Evolutionary conservation across 2,329 filamentous ascomycete genomes (phyloP), one percentile per base, ranked within the genome.

Genomic region (Dothidotthia symphoricarpi): DNA sequence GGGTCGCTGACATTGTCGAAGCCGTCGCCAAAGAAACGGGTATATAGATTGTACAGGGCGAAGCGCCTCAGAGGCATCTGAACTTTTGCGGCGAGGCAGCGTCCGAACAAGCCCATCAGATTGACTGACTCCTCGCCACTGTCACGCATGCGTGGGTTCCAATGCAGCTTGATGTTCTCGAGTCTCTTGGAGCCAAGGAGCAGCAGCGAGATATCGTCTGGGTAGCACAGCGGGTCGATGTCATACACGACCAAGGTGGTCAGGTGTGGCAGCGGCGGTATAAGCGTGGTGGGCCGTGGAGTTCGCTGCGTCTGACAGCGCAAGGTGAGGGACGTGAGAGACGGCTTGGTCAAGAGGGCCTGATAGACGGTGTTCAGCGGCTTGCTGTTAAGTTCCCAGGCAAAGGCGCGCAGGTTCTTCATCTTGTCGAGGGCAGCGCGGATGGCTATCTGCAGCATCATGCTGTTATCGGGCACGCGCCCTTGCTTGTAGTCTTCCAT

Each of bases 141-240:
- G 24, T 75, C 71, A 16, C 79, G 70, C 77, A 83, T 83, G 1
- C 80, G 75, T 3, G 79, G 77, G 17, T 72, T 79, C 72, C 78
- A 83, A 51, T 83, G 78, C 42, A 83, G 45, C 36, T 69, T 75
- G 6, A 83, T 60, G 22, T 77, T 75, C 27, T 72, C 66, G 3
- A 83, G 63, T 35, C 76, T 76, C 44, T 69, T 73, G 4, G 76
- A 75, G n/a, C 73, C 67, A 11, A 71, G 59, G 6, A 83, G 61
- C 11, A 83, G 61, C 15, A 75, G 66, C 11, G 77, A 78, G 7
- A 83, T 73, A 49, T 82, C 80, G 59, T 83, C 80, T 0, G 78
- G 78, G 50, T 81, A 81, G 62, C 80, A 83, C 8, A 83, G 68
- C 1, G 80, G 80, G 39, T 83, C 80, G 35, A 82, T 79, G 46